A percentile compares a stretch with the other conserved stretches of the same genome.
Evolutionary conservation across 257 asterid species (phyloP).

Genomic region (Nicotiana paniculata): DNA sequence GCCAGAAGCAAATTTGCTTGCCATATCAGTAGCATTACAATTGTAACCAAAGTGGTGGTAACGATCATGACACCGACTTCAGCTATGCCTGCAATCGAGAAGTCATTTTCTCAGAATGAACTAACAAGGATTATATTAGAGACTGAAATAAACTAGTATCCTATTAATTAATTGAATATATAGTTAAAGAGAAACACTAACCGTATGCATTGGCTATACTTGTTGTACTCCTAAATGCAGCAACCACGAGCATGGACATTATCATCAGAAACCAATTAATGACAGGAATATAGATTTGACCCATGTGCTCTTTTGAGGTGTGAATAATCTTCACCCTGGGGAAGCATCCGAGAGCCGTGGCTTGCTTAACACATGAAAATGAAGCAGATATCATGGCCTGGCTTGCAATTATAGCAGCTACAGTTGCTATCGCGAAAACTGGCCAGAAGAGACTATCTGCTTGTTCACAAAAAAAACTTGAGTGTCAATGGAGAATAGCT

Average conservation of each 20-base stretch:
- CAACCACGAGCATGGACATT: conserved; percentile 86
- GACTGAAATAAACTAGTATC: not conserved
- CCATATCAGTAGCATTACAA: conserved; percentile 93
- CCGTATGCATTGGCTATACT: conserved; percentile 92
- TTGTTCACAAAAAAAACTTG: conserved; percentile 8
- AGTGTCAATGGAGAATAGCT: conserved; percentile 13
- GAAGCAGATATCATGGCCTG: conserved; percentile 99
- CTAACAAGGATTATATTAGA: not conserved
- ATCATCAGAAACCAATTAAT: conserved; percentile 90
- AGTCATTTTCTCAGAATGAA: not conserved
- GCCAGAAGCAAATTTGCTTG: conserved; percentile 65
- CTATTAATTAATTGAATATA: not conserved
- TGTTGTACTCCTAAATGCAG: conserved; percentile 78
- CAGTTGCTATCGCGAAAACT: conserved; percentile 64
- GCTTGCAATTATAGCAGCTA: conserved; percentile 94
- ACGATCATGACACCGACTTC: conserved; percentile 98
- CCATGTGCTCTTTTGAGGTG: conserved; percentile 85
- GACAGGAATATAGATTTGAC: conserved; percentile 90
- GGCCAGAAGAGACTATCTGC: conserved; percentile 90
- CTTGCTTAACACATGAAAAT: conserved; percentile 87
- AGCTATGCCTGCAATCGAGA: conserved; percentile 61
- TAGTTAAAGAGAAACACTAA: conserved; percentile 13
- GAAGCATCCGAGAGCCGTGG: conserved; percentile 98
- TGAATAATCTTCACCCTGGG: conserved; percentile 89
- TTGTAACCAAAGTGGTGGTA: conserved; percentile 76